Conservation (phyloP, 2,329 filamentous ascomycete genomes). For the Neonectria magnoliae region DNA sequence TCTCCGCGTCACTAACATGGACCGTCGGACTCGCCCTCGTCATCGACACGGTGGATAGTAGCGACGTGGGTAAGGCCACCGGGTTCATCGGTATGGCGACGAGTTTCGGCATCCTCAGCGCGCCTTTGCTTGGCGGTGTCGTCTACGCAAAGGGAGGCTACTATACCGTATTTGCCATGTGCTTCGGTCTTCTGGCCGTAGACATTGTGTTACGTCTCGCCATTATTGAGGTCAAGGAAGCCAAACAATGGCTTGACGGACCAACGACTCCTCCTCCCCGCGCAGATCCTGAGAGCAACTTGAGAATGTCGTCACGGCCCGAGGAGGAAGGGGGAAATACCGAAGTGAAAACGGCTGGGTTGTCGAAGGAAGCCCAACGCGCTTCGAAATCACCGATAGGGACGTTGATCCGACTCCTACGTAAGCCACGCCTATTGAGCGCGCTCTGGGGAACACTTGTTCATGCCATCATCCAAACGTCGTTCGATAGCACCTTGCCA, state of each 20-base stretch:
- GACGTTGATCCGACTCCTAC: constrained; percentile 41
- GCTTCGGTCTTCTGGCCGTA: constrained; percentile 47
- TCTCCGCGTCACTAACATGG: constrained; percentile 49
- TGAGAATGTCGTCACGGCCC: not conserved
- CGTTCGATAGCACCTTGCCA: constrained; percentile 49
- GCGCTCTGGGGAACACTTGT: constrained; percentile 49
- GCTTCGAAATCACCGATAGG: constrained; percentile 28
- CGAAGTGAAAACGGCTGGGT: not conserved
- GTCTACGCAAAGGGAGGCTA: constrained; percentile 48
- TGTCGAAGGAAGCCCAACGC: constrained; percentile 11
- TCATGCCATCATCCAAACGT: constrained; percentile 46
- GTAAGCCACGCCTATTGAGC: constrained; percentile 45
- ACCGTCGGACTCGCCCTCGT: constrained; percentile 50
- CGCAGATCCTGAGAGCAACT: constrained; percentile 8
- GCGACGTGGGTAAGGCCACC: constrained; percentile 45
- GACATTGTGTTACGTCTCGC: constrained; percentile 46
- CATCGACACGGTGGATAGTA: constrained; percentile 47
- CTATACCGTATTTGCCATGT: constrained; percentile 49
- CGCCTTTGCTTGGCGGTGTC: constrained; percentile 48
- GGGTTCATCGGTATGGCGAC: constrained; percentile 48
- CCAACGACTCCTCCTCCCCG: not conserved
- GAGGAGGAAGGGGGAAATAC: not conserved
- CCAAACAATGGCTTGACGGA: constrained; percentile 41
- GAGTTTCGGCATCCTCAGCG: constrained; percentile 46
- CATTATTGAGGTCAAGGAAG: constrained; percentile 47